Evolutionary conservation across 139 green algal genomes (phyloP).

Genomic region (Chlorella sp.): DNA sequence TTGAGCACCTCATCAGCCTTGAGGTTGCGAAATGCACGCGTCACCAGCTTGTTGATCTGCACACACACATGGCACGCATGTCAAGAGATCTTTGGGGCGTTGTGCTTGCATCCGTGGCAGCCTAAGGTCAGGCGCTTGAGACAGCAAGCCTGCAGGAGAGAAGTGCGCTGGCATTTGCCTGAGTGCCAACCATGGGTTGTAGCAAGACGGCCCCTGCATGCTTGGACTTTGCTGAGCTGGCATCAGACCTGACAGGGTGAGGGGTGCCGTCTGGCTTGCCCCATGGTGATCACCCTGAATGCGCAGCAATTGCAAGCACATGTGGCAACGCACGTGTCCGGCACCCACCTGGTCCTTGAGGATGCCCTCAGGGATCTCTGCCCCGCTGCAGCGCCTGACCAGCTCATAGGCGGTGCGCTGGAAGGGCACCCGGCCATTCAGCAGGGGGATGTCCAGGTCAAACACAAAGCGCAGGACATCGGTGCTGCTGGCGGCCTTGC

Average conservation of each 20-base stretch:
- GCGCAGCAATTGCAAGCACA: not conserved
- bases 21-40: too few relatives aligned
- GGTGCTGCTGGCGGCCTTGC: conserved; percentile 32
- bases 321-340: not conserved
- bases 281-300: too few relatives aligned
- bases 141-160: too few relatives aligned
- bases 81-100: not conserved
- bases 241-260: not conserved
- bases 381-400: conserved; percentile 44
- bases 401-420: conserved; percentile 63
- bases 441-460: conserved; percentile 65
- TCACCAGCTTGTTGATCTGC: conserved; percentile 50
- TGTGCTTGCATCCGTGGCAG: too few relatives aligned
- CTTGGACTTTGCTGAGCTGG: too few relatives aligned
- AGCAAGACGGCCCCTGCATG: too few relatives aligned
- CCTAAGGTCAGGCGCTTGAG: too few relatives aligned
- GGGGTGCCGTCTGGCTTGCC: too few relatives aligned
- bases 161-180: too few relatives aligned
- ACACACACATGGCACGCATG: conserved; percentile 20
- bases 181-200: too few relatives aligned
- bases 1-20: conserved; percentile 51
- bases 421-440: conserved; percentile 50
- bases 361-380: conserved; percentile 56
- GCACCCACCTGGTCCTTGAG: too few relatives aligned
- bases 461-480: conserved; percentile 67